These are phyloP conservation scores for Saccharomycopsis synnaedendra DNA, from an alignment of 805 yeast species.

Conservation along the genomic window DNA sequence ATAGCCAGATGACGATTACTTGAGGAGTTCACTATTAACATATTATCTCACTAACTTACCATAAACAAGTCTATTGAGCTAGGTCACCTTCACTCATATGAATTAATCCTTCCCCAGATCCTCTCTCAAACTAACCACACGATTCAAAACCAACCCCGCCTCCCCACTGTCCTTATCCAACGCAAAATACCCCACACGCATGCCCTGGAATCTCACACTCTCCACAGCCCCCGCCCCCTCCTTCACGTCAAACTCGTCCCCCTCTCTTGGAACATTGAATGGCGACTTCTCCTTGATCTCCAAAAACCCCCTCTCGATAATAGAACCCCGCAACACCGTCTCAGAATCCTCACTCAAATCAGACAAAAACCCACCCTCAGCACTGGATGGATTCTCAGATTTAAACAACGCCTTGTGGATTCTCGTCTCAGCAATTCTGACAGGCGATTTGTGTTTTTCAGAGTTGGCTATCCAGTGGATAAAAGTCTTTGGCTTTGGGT, in stretches of 20 bases:
- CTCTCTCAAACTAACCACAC: constrained; percentile 89
- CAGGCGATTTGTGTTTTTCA: constrained; percentile 48
- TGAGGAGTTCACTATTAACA: too few species aligned
- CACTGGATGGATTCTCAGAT: constrained; percentile 80
- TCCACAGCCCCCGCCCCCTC: constrained; percentile 58
- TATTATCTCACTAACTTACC: too few species aligned
- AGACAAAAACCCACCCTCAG: constrained; percentile 79
- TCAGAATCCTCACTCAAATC: constrained; percentile 80
- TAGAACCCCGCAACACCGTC: constrained; percentile 47
- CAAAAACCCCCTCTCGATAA: constrained; percentile 68
- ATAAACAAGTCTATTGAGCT: too few species aligned
- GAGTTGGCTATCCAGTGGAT: constrained; percentile 93
- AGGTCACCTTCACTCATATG: too few species aligned
- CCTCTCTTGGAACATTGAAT: constrained; percentile 50
- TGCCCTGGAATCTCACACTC: constrained; percentile 94
- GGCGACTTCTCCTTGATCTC: constrained; percentile 66
- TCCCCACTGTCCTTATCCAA: constrained; percentile 66
- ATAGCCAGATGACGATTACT: too few species aligned
- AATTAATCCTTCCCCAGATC: constrained; percentile 39
- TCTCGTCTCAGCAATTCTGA: constrained; percentile 64
- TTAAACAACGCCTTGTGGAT: constrained; percentile 80
- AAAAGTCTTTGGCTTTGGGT: constrained; percentile 83
- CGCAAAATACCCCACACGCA: constrained; percentile 93
- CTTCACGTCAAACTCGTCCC: constrained; percentile 54
- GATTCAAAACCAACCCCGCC: constrained; percentile 62